Evolutionary conservation across 2,329 filamentous ascomycete species (phyloP).

Genomic region (Monilinia polystroma): DNA sequence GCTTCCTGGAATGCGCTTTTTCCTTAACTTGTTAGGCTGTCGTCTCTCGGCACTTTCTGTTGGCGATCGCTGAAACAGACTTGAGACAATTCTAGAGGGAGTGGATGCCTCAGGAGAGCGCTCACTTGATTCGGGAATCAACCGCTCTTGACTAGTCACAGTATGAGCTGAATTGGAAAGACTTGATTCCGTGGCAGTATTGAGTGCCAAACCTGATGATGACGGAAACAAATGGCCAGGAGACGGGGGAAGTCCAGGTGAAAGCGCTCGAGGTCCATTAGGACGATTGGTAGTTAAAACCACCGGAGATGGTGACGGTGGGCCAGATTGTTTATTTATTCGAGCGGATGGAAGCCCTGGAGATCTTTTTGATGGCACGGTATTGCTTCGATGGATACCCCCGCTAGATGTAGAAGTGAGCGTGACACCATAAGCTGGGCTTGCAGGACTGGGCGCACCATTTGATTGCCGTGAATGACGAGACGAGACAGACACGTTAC

Average conservation of each 20-base stretch:
- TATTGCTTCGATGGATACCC: constrained; percentile 79
- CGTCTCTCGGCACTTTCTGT: constrained; percentile 60
- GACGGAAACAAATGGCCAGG: constrained; percentile 31
- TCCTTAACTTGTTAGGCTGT: constrained; percentile 86
- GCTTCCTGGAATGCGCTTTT: constrained; percentile 73
- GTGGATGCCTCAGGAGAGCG: constrained; percentile 39
- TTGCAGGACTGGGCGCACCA: constrained; percentile 67
- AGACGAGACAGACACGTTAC: constrained; percentile 93
- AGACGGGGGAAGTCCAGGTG: constrained; percentile 28
- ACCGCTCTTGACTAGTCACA: constrained; percentile 50
- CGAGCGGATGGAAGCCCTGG: constrained; percentile 66
- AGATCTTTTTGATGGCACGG: constrained; percentile 86
- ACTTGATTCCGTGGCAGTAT: constrained; percentile 29
- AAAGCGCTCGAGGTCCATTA: constrained; percentile 31
- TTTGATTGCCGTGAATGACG: constrained; percentile 75
- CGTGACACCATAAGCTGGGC: constrained; percentile 54
- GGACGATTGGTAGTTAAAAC: constrained; percentile 21
- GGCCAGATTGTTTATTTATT: constrained; percentile 59
- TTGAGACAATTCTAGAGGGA: constrained; percentile 68
- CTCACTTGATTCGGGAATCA: constrained; percentile 41
- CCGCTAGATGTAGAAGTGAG: constrained; percentile 55
- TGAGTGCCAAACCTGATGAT: constrained; percentile 30
- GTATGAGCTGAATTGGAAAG: constrained; percentile 32
- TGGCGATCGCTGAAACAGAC: constrained; percentile 69
- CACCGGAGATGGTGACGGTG: constrained; percentile 45